Conservation (phyloP, 306 rosid genomes). For the Lupinus albus region DNA sequence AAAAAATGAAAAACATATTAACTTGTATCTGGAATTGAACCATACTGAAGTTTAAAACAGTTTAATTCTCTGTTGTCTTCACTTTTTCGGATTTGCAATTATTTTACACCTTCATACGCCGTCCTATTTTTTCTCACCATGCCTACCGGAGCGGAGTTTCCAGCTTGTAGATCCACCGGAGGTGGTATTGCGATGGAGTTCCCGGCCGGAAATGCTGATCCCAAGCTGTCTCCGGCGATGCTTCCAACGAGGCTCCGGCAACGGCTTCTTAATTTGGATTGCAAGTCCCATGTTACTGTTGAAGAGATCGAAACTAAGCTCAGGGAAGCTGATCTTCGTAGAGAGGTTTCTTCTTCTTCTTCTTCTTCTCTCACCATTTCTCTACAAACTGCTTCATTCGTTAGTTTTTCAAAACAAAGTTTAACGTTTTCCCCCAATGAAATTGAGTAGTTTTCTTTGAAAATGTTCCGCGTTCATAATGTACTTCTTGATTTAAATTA, state of each 20-base stretch:
- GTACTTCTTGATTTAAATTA: no score
- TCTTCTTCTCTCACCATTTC: slow-evolving; percentile 22
- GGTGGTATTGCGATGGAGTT: slow-evolving; percentile 56
- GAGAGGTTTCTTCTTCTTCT: slow-evolving; percentile 64
- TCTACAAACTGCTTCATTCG: slow-evolving; percentile 37
- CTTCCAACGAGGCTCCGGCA: slow-evolving; percentile 78
- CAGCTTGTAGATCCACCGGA: slow-evolving; percentile 35
- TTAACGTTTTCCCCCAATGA: no score
- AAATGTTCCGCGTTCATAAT: not conserved
- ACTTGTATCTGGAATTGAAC: no score
- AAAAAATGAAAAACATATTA: no score
- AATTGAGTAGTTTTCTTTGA: no score
- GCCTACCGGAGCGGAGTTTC: slow-evolving; percentile 60
- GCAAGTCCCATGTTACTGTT: slow-evolving; percentile 69
- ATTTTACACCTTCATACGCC: no score
- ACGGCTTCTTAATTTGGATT: slow-evolving; percentile 59
- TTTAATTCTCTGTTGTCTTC: no score
- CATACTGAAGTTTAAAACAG: no score
- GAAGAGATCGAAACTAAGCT: slow-evolving; percentile 90
- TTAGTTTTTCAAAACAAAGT: slow-evolving; percentile 29
- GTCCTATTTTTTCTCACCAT: slow-evolving; percentile 18
- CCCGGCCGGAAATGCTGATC: slow-evolving; percentile 48
- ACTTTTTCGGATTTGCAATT: no score
- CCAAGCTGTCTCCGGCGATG: slow-evolving; percentile 51
- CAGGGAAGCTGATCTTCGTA: slow-evolving; percentile 84